Base-by-base conservation (phyloP, 805 yeast genomes). In the Saccharomycopsis javanensis region DNA sequence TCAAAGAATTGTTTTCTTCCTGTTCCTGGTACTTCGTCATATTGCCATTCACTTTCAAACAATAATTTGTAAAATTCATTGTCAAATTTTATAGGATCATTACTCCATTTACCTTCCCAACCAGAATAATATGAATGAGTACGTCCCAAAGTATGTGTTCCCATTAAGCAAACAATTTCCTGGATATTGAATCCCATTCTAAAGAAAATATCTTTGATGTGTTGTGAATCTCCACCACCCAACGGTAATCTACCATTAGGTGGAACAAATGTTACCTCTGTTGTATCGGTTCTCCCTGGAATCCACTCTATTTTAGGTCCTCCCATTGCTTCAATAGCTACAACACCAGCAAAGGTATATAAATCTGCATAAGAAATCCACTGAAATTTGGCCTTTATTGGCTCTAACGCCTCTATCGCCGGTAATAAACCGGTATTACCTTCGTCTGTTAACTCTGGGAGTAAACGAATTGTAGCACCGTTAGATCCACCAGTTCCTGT, bases 191-290 rank as follows among this genome's bases (percentile, higher is more conserved):
- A 75, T 2, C 79, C 80, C 72, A 79, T 69, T 64, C 80, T 69
- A 35, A 60, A 57, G 64, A 79, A 79, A 4, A 78, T 72, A 33
- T 68, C 66, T 58, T 79, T 68, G 38, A 79, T 71, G 65, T 79
- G 78, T 48, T 68, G 67, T 1, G 77, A 72, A 56, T 73, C 77
- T 62, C 72, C 71, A 51, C 73, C 64, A 5, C 75, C 82, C 64
- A 76, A 77, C 4, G 83, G 83, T 61, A 79, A 69, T 63, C 78
- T 70, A n/a, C 79, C 79, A 61, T 72, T 72, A 13, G 75, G 75
- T 7, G 82, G 81, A 18, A 72, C 74, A 16, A 30, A 55, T 20
- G 61, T 57, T 42, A 62, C 66, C 37, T 60, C 67, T 3, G 59
- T 60, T 63, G 81, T 71, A 60, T 78, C 79, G 1, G 69, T 65